Evolutionary conservation across 108 stramenopile species (phyloP).

Genomic region (Cyclotella kingstonii): DNA sequence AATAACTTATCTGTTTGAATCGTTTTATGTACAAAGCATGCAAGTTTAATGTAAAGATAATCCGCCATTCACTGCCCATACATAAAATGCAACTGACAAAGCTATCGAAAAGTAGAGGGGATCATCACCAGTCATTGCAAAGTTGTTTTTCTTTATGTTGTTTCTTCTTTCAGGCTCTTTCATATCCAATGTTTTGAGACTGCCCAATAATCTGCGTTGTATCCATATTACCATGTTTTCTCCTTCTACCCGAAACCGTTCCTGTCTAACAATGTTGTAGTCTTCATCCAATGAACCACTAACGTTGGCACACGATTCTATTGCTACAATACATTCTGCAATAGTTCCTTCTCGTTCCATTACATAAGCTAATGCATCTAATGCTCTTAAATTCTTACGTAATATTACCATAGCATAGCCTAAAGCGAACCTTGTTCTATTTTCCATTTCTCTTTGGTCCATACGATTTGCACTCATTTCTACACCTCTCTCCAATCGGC

Average conservation of each 20-base stretch:
- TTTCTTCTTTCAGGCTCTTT: constrained; percentile 74
- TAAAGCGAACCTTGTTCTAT: constrained; percentile 71
- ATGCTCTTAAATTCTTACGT: constrained; percentile 68
- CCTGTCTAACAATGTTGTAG: constrained; percentile 59
- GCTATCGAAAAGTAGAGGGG: constrained; percentile 74
- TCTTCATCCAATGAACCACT: constrained; percentile 57
- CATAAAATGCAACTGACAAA: constrained; percentile 57
- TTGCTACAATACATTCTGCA: constrained; percentile 71
- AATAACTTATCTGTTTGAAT: too few species aligned
- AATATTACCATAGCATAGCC: constrained; percentile 80
- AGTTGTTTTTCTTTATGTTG: constrained; percentile 44
- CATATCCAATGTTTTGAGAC: constrained; percentile 59
- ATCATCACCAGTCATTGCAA: constrained; percentile 70
- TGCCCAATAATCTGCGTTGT: constrained; percentile 42
- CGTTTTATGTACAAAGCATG: too few species aligned
- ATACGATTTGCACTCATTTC: constrained; percentile 27
- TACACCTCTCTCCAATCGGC: constrained; percentile 5
- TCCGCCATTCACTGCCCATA: constrained; percentile 62
- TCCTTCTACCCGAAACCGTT: constrained; percentile 53
- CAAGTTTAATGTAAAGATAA: constrained; percentile 48
- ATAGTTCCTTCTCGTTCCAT: constrained; percentile 74
- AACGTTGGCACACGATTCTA: constrained; percentile 69
- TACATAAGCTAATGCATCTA: constrained; percentile 73
- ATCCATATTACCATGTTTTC: constrained; percentile 44
- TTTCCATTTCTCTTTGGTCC: constrained; percentile 71